Conservation (phyloP, 192 early-diverging fungal species). For the Coemansia sp. region DNA sequence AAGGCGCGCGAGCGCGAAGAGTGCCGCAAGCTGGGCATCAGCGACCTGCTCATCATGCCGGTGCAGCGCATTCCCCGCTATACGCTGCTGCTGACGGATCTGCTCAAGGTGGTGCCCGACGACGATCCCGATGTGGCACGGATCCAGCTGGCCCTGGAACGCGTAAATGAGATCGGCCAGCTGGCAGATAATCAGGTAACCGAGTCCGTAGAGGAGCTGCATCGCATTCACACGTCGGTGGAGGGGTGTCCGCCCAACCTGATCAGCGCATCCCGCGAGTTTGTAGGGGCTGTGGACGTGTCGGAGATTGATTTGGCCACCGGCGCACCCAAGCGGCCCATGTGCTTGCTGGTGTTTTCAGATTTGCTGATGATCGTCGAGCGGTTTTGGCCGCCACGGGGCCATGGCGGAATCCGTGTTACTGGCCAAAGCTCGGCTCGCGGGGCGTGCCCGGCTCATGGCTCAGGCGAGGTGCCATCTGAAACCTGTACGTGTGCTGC, state of each 20-base stretch:
- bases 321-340: constrained; percentile 40
- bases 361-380: constrained; percentile 55
- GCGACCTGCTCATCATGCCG: constrained; percentile 73
- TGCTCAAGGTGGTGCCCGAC: constrained; percentile 41
- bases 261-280: constrained; percentile 56
- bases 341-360: constrained; percentile 51
- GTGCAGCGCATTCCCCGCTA: constrained; percentile 81
- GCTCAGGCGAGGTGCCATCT: constrained; percentile 1
- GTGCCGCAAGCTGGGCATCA: constrained; percentile 63
- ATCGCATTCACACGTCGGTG: constrained; percentile 49
- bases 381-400: constrained; percentile 47
- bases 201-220: constrained; percentile 51
- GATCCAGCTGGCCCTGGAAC: constrained; percentile 45
- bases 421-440: constrained; percentile 23
- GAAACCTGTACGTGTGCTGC: constrained; percentile 13
- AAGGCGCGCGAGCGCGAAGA: constrained; percentile 58
- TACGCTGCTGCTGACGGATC: constrained; percentile 61
- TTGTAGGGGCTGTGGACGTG: constrained; percentile 49
- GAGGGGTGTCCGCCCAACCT: constrained; percentile 54
- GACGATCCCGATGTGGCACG: constrained; percentile 42
- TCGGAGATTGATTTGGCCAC: constrained; percentile 51
- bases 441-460: constrained; percentile 21
- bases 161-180: constrained; percentile 55
- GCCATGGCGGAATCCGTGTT: constrained; percentile 42
- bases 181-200: constrained; percentile 54